These are phyloP conservation scores for Oleoguttula mirabilis DNA, from an alignment of 495 filamentous ascomycete species.

Conservation along the genomic window DNA sequence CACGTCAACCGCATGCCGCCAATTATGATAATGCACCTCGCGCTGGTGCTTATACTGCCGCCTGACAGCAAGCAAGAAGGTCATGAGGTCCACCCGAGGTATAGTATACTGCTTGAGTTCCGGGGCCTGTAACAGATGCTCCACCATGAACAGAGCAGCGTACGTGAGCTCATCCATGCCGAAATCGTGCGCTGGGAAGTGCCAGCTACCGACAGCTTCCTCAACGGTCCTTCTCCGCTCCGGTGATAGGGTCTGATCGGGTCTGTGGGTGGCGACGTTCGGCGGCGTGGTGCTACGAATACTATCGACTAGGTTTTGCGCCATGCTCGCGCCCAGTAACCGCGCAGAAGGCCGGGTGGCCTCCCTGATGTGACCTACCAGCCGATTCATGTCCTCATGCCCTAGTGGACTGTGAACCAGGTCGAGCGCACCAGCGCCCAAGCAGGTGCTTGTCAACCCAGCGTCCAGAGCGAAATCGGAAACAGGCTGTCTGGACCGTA, in stretches of 20 bases:
- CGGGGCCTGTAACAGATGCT: slow-evolving; percentile 74
- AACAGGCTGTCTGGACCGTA: slow-evolving; percentile 1
- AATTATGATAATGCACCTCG: slow-evolving; percentile 98
- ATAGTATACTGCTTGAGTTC: slow-evolving; percentile 53
- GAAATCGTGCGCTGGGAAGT: slow-evolving; percentile 79
- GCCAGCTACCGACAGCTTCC: slow-evolving; percentile 64
- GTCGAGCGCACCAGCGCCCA: slow-evolving; percentile 78
- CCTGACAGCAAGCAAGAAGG: slow-evolving; percentile 72
- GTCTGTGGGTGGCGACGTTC: slow-evolving; percentile 16
- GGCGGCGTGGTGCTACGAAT: slow-evolving; percentile 63
- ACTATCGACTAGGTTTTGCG: slow-evolving; percentile 78
- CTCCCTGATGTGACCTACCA: slow-evolving; percentile 71
- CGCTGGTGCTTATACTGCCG: slow-evolving; percentile 63
- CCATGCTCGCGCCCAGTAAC: slow-evolving; percentile 84
- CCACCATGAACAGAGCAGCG: slow-evolving; percentile 68
- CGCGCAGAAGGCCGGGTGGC: slow-evolving; percentile 77
- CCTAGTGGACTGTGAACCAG: slow-evolving; percentile 68
- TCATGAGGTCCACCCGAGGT: slow-evolving; percentile 49
- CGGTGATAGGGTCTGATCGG: slow-evolving; percentile 37
- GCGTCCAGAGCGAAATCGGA: neutral
- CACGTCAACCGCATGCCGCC: slow-evolving; percentile 92
- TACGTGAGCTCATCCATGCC: slow-evolving; percentile 78
- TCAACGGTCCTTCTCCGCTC: slow-evolving; percentile 52
- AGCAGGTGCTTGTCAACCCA: slow-evolving; percentile 32
- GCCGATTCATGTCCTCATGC: slow-evolving; percentile 52